Evolutionary conservation across 441 rosid genomes (phyloP).

Genomic region (Eutrema salsugineum): DNA sequence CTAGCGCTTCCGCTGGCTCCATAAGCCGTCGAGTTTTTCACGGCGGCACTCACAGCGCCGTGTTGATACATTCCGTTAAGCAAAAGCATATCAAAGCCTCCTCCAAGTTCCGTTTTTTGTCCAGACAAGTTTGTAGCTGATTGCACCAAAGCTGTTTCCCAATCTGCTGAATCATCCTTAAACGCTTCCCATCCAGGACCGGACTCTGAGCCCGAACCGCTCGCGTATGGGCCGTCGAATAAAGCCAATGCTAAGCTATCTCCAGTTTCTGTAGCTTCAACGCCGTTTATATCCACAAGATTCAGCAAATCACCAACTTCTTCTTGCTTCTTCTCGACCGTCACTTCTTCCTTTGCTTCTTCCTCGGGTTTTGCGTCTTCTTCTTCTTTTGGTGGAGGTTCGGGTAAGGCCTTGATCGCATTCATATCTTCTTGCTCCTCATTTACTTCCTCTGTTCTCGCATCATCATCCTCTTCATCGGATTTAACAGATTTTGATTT

Average conservation of each 20-base stretch:
- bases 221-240: constrained; percentile 49
- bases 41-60: constrained; percentile 29
- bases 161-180: constrained; percentile 48
- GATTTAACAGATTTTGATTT: constrained; percentile 1
- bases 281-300: constrained; percentile 44
- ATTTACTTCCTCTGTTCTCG: constrained; percentile 24
- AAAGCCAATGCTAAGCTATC: constrained; percentile 58
- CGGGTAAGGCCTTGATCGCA: constrained; percentile 55
- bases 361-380: constrained; percentile 30
- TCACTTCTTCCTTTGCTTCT: constrained; percentile 28
- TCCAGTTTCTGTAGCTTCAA: constrained; percentile 37
- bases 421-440: constrained; percentile 44
- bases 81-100: constrained; percentile 47
- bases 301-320: constrained; percentile 57
- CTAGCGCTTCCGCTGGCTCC: constrained; percentile 47
- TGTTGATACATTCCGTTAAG: constrained; percentile 57
- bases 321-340: constrained; percentile 24
- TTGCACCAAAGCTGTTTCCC: constrained; percentile 79
- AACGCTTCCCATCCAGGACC: constrained; percentile 68
- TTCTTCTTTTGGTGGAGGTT: constrained; percentile 40
- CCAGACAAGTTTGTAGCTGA: constrained; percentile 50
- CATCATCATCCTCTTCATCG: constrained; percentile 30
- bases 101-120: constrained; percentile 36
- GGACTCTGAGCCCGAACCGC: constrained; percentile 11
- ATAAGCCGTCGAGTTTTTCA: constrained; percentile 19